A percentile compares a stretch with the other conserved stretches of the same genome.
phyloP scores from a whole-genome alignment of 371 early-diverging fungal genomes.

The Rhizopus microsporus region DNA sequence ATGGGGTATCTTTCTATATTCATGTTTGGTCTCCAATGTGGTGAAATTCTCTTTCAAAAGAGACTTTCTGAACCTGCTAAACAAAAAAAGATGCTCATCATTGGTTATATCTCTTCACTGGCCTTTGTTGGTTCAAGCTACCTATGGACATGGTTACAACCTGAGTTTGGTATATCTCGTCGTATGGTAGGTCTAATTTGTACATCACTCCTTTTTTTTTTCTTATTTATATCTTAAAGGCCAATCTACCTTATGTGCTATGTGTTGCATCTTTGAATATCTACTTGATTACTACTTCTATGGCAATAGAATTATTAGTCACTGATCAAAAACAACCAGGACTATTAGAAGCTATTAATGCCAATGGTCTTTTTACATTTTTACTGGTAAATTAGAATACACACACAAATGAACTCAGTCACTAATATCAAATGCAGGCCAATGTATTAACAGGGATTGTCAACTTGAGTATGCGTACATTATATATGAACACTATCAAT shows the following conservation, averaged over 20 bases:
- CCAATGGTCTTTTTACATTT: slow-evolving; percentile 77
- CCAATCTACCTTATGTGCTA: slow-evolving; percentile 76
- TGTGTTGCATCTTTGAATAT: slow-evolving; percentile 76
- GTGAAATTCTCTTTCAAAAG: slow-evolving; percentile 34
- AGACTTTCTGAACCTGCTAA: too few species aligned
- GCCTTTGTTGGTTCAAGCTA: too few species aligned
- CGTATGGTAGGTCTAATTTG: too few species aligned
- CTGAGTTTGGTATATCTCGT: slow-evolving; percentile 55
- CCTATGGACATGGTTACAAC: slow-evolving; percentile 19
- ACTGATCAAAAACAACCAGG: slow-evolving; percentile 38
- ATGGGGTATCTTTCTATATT: slow-evolving; percentile 83
- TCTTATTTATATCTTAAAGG: slow-evolving; percentile 31
- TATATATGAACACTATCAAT: slow-evolving; percentile 47
- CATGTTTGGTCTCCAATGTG: slow-evolving; percentile 70
- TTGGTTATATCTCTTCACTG: too few species aligned
- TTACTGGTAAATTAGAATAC: slow-evolving; percentile 58
- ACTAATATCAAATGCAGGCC: slow-evolving; percentile 42
- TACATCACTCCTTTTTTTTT: too few species aligned
- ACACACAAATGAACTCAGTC: background rate
- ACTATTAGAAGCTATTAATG: slow-evolving; percentile 73
- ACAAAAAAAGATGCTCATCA: too few species aligned
- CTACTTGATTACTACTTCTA: slow-evolving; percentile 34
- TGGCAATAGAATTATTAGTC: too few species aligned
- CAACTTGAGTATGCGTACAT: slow-evolving; percentile 74
- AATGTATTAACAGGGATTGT: slow-evolving; percentile 81